These are phyloP conservation scores for Harrya chromipes DNA, from an alignment of 768 basidiomycete genomes.

Conservation along the genomic window DNA sequence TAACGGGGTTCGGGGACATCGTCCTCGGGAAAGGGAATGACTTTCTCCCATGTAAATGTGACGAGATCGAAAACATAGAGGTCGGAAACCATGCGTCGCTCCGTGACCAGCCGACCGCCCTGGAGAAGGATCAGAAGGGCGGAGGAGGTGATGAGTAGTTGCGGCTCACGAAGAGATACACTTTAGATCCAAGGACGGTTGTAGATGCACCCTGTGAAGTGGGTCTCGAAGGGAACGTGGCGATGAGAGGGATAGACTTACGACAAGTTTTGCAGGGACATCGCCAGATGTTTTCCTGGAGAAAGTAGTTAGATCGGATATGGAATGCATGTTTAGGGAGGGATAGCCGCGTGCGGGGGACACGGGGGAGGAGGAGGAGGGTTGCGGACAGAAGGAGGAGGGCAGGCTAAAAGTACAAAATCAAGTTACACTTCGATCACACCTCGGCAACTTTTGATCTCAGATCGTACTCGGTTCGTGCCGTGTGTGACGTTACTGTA, in stretches of 20 bases:
- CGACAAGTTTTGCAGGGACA: conserved; percentile 86
- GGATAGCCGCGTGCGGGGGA: not conserved
- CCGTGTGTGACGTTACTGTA: conserved; percentile 19
- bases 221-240: not conserved
- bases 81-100: conserved; percentile 85
- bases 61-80: conserved; percentile 88
- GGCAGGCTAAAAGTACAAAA: conserved; percentile 21
- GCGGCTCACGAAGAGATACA: conserved; percentile 81
- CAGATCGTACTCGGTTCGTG: conserved; percentile 27
- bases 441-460: conserved; percentile 20
- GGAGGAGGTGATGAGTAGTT: not conserved
- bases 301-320: conserved; percentile 86
- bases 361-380: conserved; percentile 1
- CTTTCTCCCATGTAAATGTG: conserved; percentile 75
- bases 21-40: conserved; percentile 59
- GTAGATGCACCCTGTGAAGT: conserved; percentile 76
- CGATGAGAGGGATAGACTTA: conserved; percentile 37
- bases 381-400: conserved; percentile 14
- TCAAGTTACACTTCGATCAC: conserved; percentile 10
- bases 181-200: conserved; percentile 83
- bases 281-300: conserved; percentile 81
- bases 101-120: conserved; percentile 86
- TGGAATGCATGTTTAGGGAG: conserved; percentile 57
- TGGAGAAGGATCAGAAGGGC: conserved; percentile 23
- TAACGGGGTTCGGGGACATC: conserved; percentile 81